phyloP scores from a whole-genome alignment of 768 basidiomycete species.

The Ramaria rubella region DNA sequence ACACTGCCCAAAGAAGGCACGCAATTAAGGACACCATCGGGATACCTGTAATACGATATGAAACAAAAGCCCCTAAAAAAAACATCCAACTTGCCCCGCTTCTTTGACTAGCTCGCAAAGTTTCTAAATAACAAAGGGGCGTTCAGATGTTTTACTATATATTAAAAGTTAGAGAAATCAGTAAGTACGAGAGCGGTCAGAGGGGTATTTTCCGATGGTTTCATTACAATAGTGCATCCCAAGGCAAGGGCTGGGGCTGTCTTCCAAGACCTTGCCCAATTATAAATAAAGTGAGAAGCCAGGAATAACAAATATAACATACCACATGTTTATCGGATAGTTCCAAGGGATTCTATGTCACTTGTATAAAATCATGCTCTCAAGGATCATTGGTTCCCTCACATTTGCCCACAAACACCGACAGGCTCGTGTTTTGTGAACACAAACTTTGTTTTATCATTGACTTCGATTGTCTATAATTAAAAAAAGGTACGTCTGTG shows the following conservation, averaged over 20 bases:
- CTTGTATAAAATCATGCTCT: background rate
- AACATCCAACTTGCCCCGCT: constrained; percentile 55
- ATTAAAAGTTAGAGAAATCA: background rate
- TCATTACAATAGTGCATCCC: constrained; percentile 93
- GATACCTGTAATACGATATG: constrained; percentile 52
- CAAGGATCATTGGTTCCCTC: constrained; percentile 15
- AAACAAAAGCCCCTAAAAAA: background rate
- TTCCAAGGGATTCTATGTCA: constrained; percentile 80
- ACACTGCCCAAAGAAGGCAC: constrained; percentile 75
- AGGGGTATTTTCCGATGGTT: constrained; percentile 84
- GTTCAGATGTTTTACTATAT: background rate
- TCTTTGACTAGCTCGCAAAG: constrained; percentile 74
- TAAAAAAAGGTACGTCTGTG: constrained; percentile 3
- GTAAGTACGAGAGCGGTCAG: constrained; percentile 67
- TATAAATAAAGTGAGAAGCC: background rate
- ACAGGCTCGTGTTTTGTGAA: constrained; percentile 87
- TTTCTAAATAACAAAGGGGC: constrained; percentile 44
- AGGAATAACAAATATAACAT: constrained; percentile 11
- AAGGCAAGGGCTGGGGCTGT: constrained; percentile 86
- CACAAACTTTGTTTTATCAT: constrained; percentile 73
- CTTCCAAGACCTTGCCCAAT: constrained; percentile 70
- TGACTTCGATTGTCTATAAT: constrained; percentile 68
- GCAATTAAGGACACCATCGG: constrained; percentile 86
- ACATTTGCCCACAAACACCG: constrained; percentile 95
- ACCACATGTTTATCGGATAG: constrained; percentile 87